phyloP scores from a whole-genome alignment of 139 green algal species.

The Closterium sp. region DNA sequence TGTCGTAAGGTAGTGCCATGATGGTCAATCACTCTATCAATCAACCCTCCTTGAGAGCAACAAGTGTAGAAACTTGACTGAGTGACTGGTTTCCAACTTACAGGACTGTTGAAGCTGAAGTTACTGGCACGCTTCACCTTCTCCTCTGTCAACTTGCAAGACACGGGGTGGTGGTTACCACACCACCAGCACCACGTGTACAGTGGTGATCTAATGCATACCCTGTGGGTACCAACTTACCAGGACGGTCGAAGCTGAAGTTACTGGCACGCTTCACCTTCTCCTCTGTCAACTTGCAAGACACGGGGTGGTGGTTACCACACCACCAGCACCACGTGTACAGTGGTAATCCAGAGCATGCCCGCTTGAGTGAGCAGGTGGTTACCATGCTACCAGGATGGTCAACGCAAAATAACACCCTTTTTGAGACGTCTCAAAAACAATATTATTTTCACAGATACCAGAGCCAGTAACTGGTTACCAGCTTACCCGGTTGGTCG shows the following conservation, averaged over 20 bases:
- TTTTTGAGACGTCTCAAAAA: too few species aligned
- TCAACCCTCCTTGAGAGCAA: too few species aligned
- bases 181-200: slow-evolving; percentile 49
- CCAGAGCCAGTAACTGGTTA: too few species aligned
- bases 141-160: slow-evolving; percentile 64
- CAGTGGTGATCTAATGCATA: neutral
- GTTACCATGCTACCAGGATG: slow-evolving; percentile 73
- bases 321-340: slow-evolving; percentile 49
- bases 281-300: slow-evolving; percentile 64
- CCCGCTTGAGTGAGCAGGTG: too few species aligned
- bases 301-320: slow-evolving; percentile 75
- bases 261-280: slow-evolving; percentile 64
- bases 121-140: too few species aligned
- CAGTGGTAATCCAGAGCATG: neutral
- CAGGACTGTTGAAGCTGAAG: too few species aligned
- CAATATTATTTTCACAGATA: too few species aligned
- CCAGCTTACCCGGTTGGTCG: slow-evolving; percentile 71
- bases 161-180: slow-evolving; percentile 75
- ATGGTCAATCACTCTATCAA: too few species aligned
- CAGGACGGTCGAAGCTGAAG: slow-evolving; percentile 65
- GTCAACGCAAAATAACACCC: too few species aligned
- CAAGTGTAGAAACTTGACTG: too few species aligned
- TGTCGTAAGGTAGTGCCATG: too few species aligned
- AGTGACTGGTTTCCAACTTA: too few species aligned
- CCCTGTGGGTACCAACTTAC: neutral